Base-by-base conservation (phyloP, 257 asterid genomes). In the Gentiana dahurica region DNA sequence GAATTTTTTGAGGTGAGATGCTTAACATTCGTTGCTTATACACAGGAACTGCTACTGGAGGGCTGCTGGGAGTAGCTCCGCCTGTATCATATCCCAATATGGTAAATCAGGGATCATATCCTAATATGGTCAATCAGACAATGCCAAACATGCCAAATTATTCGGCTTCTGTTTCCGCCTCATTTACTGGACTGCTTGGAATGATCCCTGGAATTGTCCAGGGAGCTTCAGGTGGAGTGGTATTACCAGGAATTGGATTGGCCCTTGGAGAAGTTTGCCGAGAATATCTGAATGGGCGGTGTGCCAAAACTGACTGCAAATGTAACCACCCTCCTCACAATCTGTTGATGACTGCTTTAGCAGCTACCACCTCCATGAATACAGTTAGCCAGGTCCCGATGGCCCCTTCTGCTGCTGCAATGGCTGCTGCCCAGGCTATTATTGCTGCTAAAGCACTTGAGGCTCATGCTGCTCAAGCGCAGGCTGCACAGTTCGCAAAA, bases 371-470 rank as follows among this genome's bases (percentile, higher is more conserved):
- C 60, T 66, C 86, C 24, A 85, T 85, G 88, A 93, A 95, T 60
- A 83, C 77, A 49, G 80, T 80, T 58, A 92, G 84, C 68, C 98
- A 85, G 75, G 86, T 87, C 49, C 97, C 97, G 24, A 89, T 92
- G 97, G 94, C 97, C 50, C 98, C 98, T 63, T 88, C 98, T 72
- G 97, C 98, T 62, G 98, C 98, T 72, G 98, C 98, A 49, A 87
- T 92, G 98, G 98, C 98, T 63, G 98, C 98, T 74, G 98, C 98
- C 57, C 97, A 85, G 79, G 98, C 98, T 53, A 92, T 92, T 81
- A 97, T 92, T 78, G 94, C 98, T 68, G 98, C 98, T 53, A 97
- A 85, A 72, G 86, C 95, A 35, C 92, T 91, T 77, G 97, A 91
- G 74, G 98, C 98, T 41, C 98, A 91, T 78, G 92, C 94, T 69